phyloP scores from a whole-genome alignment of 2,329 filamentous ascomycete species.

The Rosellinia necatrix region DNA sequence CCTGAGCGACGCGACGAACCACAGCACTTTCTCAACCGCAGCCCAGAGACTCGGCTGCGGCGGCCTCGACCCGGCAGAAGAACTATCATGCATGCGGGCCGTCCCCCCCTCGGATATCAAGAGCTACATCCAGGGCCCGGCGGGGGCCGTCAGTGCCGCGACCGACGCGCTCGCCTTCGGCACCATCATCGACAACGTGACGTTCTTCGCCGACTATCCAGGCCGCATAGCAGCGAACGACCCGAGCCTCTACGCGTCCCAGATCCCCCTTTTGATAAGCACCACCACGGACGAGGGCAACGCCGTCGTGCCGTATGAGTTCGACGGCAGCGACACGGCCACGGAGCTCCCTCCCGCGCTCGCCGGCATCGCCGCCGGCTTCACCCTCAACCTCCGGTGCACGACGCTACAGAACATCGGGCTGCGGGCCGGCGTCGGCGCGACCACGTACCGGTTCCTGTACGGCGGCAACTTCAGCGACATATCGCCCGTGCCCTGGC shows the following conservation, averaged over 20 bases:
- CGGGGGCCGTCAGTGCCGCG: conserved; percentile 1
- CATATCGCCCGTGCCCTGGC: conserved; percentile 14
- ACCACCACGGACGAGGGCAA: conserved; percentile 10
- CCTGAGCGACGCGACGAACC: conserved; percentile 7
- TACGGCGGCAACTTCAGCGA: conserved; percentile 17
- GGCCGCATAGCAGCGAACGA: neutral
- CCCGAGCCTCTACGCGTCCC: conserved; percentile 4
- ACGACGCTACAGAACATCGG: neutral
- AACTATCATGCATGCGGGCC: conserved; percentile 6
- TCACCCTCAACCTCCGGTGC: neutral
- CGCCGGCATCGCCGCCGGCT: neutral
- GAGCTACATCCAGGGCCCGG: neutral
- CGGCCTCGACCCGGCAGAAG: neutral
- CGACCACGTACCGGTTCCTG: conserved; percentile 9
- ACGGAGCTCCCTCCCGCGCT: conserved; percentile 4
- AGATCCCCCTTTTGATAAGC: conserved; percentile 5
- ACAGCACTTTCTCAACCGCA: neutral
- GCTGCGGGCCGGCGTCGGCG: neutral
- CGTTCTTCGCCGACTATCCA: conserved; percentile 7
- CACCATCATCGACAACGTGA: conserved; percentile 14
- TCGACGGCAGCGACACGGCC: conserved; percentile 10
- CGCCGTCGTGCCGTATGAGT: conserved; percentile 11
- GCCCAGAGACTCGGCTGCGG: conserved; percentile 7
- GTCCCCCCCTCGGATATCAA: conserved; percentile 6
- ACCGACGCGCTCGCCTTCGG: conserved; percentile 1